Conservation (phyloP, 352 stramenopile genomes). For the Phytopythium sindhum region DNA sequence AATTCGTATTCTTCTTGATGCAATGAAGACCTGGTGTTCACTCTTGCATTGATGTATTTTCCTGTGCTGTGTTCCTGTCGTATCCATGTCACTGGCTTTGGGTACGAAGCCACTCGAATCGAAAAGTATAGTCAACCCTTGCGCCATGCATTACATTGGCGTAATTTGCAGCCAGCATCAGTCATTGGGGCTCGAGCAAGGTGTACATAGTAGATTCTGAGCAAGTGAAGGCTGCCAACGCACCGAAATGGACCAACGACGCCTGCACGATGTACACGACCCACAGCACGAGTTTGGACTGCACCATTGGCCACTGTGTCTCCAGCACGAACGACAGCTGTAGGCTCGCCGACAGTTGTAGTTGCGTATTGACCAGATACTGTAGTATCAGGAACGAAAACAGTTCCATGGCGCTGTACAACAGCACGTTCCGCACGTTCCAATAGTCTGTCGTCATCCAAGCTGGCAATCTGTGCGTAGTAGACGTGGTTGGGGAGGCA, state of each 20-base stretch:
- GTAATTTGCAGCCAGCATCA: not conserved
- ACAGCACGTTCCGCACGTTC: slow-evolving; percentile 11
- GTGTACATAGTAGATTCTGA: too few relatives aligned
- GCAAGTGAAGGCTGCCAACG: not conserved
- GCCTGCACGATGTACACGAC: slow-evolving; percentile 33
- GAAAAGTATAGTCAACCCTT: slow-evolving; percentile 11
- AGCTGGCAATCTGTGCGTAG: slow-evolving; percentile 14
- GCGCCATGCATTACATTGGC: not conserved
- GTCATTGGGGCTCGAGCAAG: not conserved
- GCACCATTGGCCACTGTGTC: slow-evolving; percentile 11
- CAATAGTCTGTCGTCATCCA: not conserved
- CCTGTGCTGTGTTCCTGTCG: not conserved
- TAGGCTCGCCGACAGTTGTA: not conserved
- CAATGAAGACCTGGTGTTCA: not conserved
- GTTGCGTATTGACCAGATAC: not conserved
- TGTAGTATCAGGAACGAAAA: slow-evolving; percentile 18
- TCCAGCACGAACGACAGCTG: slow-evolving; percentile 20
- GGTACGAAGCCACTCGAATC: slow-evolving; percentile 6
- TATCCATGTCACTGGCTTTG: not conserved
- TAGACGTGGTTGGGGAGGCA: slow-evolving; percentile 10
- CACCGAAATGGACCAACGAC: slow-evolving; percentile 23
- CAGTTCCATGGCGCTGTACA: slow-evolving; percentile 21
- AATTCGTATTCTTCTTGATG: not conserved
- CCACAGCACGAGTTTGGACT: slow-evolving; percentile 31
- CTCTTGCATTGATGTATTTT: too few relatives aligned